Base-by-base conservation (phyloP, 768 basidiomycete genomes). In the Erythrobasidium yunnanense region DNA sequence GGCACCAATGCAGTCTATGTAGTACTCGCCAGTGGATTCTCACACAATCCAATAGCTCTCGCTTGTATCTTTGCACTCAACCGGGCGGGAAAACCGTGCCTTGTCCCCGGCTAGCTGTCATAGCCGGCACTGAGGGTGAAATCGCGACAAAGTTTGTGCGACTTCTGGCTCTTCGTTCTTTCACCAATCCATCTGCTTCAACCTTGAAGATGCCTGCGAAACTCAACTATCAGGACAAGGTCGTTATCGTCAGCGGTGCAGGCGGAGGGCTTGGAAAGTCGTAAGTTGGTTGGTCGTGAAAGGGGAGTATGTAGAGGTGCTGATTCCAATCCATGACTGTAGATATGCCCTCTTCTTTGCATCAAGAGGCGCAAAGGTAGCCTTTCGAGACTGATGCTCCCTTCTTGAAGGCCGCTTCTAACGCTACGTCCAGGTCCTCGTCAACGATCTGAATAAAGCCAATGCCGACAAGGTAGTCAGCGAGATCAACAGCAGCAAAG, bases 241-340 rank as follows among this genome's bases (percentile, higher is more conserved):
- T 87, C n/a, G 88, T 91, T 65, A 83, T 99, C 69, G 79, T 97
- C 69, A 99, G 95, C 46, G 95, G 95, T 50, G 92, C 91, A 46
- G 95, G 95, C 15, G 90, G 90, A 67, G 95, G 95, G 17, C 81
- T 99, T 15, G 95, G 95, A 47, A 86, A 84, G 78, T 83, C 87
- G 88, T 97, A 74, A 15, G 22, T 49, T 34, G 22, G 30, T 56
- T 51, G 49, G 8, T 15, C 49, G 49, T 15, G 22, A 11, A 25
- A 23, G 49, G 11, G 23, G 17, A 25, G 25, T 18, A 11, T 13
- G 49, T 23, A 15, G 4, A 34, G n/a, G 11, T 2, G 46, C 18
- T 57, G 52, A 53, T 38, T 13, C 23, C 55, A 2, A 0, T 6
- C 17, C 18, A 23, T 35, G 47, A 11, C 56, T 47, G 0, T 74